phyloP scores from a whole-genome alignment of 148 eudicot genomes.

The Camellia japonica region DNA sequence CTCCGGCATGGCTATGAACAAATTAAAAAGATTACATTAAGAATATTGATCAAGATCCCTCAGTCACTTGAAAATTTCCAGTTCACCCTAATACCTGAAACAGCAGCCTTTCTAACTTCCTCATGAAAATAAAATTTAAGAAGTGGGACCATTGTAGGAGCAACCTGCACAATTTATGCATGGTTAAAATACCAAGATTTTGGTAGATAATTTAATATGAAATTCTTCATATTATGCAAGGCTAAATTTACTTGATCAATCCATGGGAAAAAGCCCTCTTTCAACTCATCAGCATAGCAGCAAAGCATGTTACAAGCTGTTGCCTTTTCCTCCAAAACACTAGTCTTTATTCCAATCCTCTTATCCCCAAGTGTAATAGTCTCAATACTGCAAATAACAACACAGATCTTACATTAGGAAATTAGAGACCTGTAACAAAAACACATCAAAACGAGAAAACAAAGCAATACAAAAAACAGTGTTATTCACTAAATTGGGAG shows the following conservation, averaged over 20 bases:
- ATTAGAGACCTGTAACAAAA: neutral
- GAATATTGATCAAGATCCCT: neutral
- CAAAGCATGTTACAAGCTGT: slow-evolving; percentile 89
- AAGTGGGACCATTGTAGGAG: slow-evolving; percentile 79
- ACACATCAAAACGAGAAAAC: neutral
- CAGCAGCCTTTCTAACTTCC: slow-evolving; percentile 86
- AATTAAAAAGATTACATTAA: neutral
- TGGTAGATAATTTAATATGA: neutral
- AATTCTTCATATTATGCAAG: neutral
- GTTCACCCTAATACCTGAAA: slow-evolving; percentile 49
- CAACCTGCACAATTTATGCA: slow-evolving; percentile 46
- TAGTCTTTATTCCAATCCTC: slow-evolving; percentile 87
- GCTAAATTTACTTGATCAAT: slow-evolving; percentile 59
- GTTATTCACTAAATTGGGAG: neutral
- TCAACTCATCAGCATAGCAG: slow-evolving; percentile 87
- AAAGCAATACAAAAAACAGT: neutral
- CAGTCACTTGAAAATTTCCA: neutral
- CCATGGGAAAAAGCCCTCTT: slow-evolving; percentile 94
- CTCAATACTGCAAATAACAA: slow-evolving; percentile 61
- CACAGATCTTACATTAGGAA: neutral
- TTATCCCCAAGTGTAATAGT: slow-evolving; percentile 92
- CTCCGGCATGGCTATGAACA: slow-evolving; percentile 80
- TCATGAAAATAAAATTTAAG: slow-evolving; percentile 88
- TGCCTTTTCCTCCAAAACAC: slow-evolving; percentile 88
- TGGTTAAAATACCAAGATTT: neutral